Evolutionary conservation across 2,329 filamentous ascomycete species (phyloP).

Genomic region (Hymenoscyphus repandus): DNA sequence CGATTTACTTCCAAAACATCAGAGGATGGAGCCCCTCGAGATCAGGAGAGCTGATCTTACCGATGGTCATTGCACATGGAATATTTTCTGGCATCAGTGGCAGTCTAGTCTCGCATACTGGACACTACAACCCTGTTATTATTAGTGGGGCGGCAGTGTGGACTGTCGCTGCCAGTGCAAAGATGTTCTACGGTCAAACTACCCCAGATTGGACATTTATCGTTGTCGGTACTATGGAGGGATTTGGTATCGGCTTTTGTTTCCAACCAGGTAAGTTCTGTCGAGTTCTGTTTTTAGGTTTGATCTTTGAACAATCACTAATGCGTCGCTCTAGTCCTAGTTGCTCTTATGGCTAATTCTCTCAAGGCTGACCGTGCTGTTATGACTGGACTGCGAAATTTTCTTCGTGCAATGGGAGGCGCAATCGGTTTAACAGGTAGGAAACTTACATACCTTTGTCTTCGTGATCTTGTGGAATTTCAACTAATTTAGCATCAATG

Average conservation of each 20-base stretch:
- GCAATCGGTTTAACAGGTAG: conserved; percentile 18
- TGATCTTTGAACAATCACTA: too few species aligned
- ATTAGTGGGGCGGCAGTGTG: background rate
- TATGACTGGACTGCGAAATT: conserved; percentile 27
- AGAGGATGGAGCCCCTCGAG: conserved; percentile 1
- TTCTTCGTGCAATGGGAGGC: conserved; percentile 26
- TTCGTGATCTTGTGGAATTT: background rate
- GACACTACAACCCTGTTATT: background rate
- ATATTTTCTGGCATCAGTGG: conserved; percentile 4
- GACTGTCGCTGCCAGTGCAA: background rate
- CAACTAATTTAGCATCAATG: background rate
- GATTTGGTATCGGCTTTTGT: conserved; percentile 7
- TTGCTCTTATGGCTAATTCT: conserved; percentile 28
- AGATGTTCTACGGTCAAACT: background rate
- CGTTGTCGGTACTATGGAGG: background rate
- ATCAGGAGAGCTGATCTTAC: conserved; percentile 7
- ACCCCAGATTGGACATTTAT: background rate
- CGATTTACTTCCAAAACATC: conserved; percentile 8
- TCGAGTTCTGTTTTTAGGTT: too few species aligned
- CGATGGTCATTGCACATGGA: conserved; percentile 8
- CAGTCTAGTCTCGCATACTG: background rate
- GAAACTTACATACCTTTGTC: too few species aligned
- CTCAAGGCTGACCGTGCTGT: conserved; percentile 26
- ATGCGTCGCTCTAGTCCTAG: too few species aligned
- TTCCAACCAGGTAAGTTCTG: conserved; percentile 7